Conservation (phyloP, 2,329 filamentous ascomycete genomes). For the Colletotrichum karsti region DNA sequence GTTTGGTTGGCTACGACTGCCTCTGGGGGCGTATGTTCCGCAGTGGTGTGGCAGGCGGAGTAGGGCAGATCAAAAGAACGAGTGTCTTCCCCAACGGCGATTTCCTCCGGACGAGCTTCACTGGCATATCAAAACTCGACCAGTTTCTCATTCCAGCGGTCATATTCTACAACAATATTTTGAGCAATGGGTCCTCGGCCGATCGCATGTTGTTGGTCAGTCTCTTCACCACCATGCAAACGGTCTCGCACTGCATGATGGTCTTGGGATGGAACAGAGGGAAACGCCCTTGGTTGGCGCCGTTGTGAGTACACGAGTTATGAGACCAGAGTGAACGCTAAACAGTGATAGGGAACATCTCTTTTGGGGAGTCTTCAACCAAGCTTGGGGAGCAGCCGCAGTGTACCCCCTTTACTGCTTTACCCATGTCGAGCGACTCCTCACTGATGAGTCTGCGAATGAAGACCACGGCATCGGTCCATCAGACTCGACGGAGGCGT, state of each 20-base stretch:
- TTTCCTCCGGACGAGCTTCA: constrained; percentile 3
- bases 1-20: neutral
- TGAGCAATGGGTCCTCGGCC: neutral
- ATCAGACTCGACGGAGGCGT: neutral
- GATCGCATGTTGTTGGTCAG: neutral
- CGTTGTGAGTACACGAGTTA: neutral
- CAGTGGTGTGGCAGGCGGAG: neutral
- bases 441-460: neutral
- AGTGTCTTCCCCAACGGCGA: constrained; percentile 2
- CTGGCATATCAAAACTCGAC: neutral
- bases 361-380: neutral
- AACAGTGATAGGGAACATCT: neutral
- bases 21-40: constrained; percentile 13
- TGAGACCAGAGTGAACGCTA: neutral
- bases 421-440: neutral
- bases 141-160: neutral
- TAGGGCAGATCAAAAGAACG: neutral
- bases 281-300: neutral
- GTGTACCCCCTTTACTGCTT: constrained; percentile 13
- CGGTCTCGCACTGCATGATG: constrained; percentile 4
- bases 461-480: neutral
- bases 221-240: constrained; percentile 6
- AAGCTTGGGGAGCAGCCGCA: constrained; percentile 3
- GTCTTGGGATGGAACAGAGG: neutral
- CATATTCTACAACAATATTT: constrained; percentile 14